Conservation (phyloP, 2,329 filamentous ascomycete genomes). For the Amauroascus verrucosus region DNA sequence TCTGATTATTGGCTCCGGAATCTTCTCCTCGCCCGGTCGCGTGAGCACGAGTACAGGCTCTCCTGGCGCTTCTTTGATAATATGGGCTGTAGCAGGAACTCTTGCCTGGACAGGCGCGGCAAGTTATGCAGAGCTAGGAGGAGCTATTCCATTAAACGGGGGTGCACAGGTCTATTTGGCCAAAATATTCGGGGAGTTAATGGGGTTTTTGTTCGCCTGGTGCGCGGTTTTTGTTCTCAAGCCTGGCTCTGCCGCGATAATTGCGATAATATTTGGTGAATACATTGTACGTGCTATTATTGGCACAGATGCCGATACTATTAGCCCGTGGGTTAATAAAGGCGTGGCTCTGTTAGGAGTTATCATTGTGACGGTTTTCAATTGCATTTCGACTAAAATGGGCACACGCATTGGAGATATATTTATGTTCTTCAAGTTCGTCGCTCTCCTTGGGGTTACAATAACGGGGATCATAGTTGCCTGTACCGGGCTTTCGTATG, state of each 20-base stretch:
- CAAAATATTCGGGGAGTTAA: slow-evolving; percentile 91
- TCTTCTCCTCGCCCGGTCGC: slow-evolving; percentile 88
- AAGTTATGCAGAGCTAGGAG: slow-evolving; percentile 90
- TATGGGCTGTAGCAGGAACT: slow-evolving; percentile 84
- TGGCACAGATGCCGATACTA: slow-evolving; percentile 70
- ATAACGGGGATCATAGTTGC: slow-evolving; percentile 84
- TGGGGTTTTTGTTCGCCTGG: slow-evolving; percentile 94
- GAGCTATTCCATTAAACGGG: slow-evolving; percentile 90
- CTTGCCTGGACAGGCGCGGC: slow-evolving; percentile 93
- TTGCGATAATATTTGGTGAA: slow-evolving; percentile 95
- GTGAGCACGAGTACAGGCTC: slow-evolving; percentile 88
- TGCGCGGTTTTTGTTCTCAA: slow-evolving; percentile 88
- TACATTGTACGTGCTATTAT: slow-evolving; percentile 84
- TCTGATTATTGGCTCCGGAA: slow-evolving; percentile 89
- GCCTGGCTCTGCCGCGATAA: slow-evolving; percentile 85
- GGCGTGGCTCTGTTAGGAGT: slow-evolving; percentile 69
- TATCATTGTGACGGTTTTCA: slow-evolving; percentile 66
- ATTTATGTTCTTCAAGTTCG: slow-evolving; percentile 96
- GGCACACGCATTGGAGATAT: slow-evolving; percentile 79
- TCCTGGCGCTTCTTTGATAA: slow-evolving; percentile 76
- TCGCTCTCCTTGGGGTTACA: slow-evolving; percentile 77
- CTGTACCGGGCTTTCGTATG: slow-evolving; percentile 67
- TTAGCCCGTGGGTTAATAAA: slow-evolving; percentile 85
- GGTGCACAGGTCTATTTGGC: slow-evolving; percentile 87
- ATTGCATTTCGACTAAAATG: slow-evolving; percentile 81